A percentile compares a stretch with the other conserved stretches of the same genome.
These are phyloP conservation scores for Hymenoscyphus scutula DNA, from an alignment of 2,329 filamentous ascomycete species.

Conservation along the genomic window DNA sequence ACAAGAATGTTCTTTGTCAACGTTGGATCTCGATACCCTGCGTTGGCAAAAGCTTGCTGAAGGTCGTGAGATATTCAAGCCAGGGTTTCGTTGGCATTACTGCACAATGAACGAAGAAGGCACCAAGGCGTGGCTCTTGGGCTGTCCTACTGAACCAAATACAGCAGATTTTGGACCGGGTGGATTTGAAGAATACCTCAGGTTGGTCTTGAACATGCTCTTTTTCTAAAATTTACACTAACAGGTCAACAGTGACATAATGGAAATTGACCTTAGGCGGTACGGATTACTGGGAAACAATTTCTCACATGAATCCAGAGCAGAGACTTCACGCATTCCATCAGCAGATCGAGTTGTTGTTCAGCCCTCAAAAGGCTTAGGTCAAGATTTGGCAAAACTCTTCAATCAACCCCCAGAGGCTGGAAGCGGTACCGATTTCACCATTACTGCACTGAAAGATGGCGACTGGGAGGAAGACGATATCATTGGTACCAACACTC, in stretches of 20 bases:
- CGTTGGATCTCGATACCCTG: slow-evolving; percentile 79
- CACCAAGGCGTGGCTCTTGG: slow-evolving; percentile 95
- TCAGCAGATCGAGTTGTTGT: slow-evolving; percentile 45
- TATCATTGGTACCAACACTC: slow-evolving; percentile 50
- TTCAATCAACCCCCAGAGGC: slow-evolving; percentile 84
- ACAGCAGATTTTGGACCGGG: slow-evolving; percentile 65
- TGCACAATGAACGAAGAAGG: slow-evolving; percentile 94
- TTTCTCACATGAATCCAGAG: slow-evolving; percentile 53
- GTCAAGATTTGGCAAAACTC: slow-evolving; percentile 78
- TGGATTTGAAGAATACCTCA: slow-evolving; percentile 85
- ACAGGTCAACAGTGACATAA: slow-evolving; percentile 58
- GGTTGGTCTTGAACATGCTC: slow-evolving; percentile 30
- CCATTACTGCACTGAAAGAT: slow-evolving; percentile 83
- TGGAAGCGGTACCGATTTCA: slow-evolving; percentile 85
- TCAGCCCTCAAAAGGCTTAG: slow-evolving; percentile 66
- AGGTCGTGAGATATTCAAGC: slow-evolving; percentile 87
- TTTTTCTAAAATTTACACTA: neutral
- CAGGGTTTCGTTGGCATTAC: slow-evolving; percentile 96
- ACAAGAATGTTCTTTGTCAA: slow-evolving; percentile 86
- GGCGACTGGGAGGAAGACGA: slow-evolving; percentile 65
- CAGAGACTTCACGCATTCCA: slow-evolving; percentile 48
- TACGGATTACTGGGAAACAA: slow-evolving; percentile 89
- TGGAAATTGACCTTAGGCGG: slow-evolving; percentile 87
- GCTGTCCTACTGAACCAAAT: slow-evolving; percentile 73
- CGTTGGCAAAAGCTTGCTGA: slow-evolving; percentile 96